phyloP scores from a whole-genome alignment of 2,329 filamentous ascomycete genomes.

The Paecilomyces dactylethromorphus region DNA sequence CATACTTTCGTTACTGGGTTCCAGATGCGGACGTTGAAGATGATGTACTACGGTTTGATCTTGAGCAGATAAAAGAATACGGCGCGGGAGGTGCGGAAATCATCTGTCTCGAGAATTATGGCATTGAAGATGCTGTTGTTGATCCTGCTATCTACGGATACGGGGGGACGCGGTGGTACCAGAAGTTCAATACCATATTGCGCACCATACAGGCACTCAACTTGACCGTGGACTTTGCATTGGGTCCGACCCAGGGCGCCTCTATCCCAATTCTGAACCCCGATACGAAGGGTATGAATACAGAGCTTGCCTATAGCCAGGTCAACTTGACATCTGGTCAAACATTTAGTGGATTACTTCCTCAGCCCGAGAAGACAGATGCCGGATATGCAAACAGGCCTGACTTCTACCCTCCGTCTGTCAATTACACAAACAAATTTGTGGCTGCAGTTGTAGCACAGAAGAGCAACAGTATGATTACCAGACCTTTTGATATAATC shows the following conservation, averaged over 20 bases:
- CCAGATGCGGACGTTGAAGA: neutral
- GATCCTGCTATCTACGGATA: neutral
- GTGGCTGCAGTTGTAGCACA: neutral
- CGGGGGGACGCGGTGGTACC: neutral
- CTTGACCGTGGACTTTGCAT: neutral
- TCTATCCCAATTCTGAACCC: neutral
- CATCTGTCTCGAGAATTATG: neutral
- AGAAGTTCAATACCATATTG: neutral
- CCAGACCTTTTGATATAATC: neutral
- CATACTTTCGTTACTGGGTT: slow-evolving; percentile 1
- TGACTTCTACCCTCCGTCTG: neutral
- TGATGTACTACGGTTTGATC: neutral
- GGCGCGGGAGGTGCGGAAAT: neutral
- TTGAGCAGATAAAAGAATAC: neutral
- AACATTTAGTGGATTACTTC: neutral
- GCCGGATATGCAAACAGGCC: neutral
- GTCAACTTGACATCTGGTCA: neutral
- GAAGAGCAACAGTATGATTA: neutral
- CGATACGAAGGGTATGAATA: slow-evolving; percentile 1
- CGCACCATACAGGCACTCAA: neutral
- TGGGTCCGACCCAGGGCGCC: neutral
- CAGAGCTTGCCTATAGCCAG: neutral
- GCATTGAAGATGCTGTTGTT: neutral
- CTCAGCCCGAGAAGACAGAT: neutral
- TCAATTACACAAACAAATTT: slow-evolving; percentile 1